These are phyloP conservation scores for Candida vaughaniae DNA, from an alignment of 805 yeast species.

Conservation along the genomic window DNA sequence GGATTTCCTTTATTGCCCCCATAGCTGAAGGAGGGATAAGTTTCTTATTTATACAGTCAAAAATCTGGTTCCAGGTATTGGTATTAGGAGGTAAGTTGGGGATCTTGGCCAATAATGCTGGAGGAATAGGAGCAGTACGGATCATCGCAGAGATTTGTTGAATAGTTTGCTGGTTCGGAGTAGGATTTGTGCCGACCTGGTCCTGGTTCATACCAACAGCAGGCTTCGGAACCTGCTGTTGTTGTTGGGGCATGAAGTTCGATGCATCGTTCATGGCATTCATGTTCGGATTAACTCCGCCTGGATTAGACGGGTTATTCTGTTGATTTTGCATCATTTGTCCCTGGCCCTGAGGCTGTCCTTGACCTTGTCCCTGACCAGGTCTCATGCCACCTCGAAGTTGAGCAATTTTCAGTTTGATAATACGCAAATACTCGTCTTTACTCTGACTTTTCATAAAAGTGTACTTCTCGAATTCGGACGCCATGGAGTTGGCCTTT, in stretches of 20 bases:
- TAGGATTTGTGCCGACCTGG: no score
- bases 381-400: constrained; percentile 21
- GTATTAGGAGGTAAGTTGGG: constrained; percentile 78
- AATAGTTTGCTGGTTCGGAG: constrained; percentile 24
- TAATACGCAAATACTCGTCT: constrained; percentile 52
- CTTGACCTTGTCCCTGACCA: not conserved
- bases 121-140: constrained; percentile 71
- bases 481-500: constrained; percentile 49
- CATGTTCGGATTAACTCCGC: no score
- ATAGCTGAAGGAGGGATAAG: constrained; percentile 57
- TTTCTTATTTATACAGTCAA: constrained; percentile 59
- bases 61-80: constrained; percentile 78
- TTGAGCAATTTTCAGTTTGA: constrained; percentile 38
- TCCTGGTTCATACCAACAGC: not conserved
- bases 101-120: constrained; percentile 57
- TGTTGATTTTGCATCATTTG: constrained; percentile 1
- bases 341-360: not conserved
- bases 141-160: constrained; percentile 44
- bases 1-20: constrained; percentile 62
- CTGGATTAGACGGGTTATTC: not conserved
- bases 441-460: constrained; percentile 57
- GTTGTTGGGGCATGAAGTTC: not conserved
- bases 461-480: constrained; percentile 68
- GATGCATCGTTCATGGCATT: no score
- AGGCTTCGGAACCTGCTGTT: constrained; percentile 3